Evolutionary conservation across 805 yeast species (phyloP), one percentile per base, ranked within the genome.

Genomic region (Kluyveromyces starmeri): DNA sequence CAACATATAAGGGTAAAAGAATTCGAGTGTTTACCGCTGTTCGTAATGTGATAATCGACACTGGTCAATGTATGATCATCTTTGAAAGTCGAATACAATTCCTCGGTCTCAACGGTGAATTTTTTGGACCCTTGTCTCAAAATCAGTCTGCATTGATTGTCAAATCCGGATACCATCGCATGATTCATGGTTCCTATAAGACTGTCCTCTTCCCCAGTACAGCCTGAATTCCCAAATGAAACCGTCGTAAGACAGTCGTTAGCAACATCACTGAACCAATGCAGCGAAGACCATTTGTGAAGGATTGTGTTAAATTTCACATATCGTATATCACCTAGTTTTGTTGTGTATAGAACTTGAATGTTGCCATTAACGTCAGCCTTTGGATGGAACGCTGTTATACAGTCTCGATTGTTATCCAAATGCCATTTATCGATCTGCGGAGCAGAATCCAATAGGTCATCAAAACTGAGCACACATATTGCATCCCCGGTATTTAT

Each of bases 401-500:
- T 40, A 5, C 22, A 27, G 19, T 45, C 51, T 20, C 36, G 32
- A 2, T 9, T 3, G 9, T 39, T 37, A 4, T 6, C 14, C 16
- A 35, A 37, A 11, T 25, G 26, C 49, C 51, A 47, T 16, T 37
- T 42, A 13, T n/a, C 14, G 7, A 32, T 30, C 19, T 28, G 5
- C 7, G 13, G 5, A 7, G n/a, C 16, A 9, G 11, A 23, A 7
- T 22, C 22, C 7, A 33, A 39, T 4, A 47, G 24, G 4, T 34
- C 35, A 25, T 37, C 40, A n/a, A 48, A 35, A 11, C 42, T 27
- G 9, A 39, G 27, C 12, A 44, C 28, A 25, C 41, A 45, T 8
- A 50, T 29, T 17, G 45, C 47, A 27, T 43, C 45, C 3, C 41
- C 34, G 4, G 40, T 37, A 35, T 41, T 44, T 2, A 48, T 14